Evolutionary conservation across 208 protist species (phyloP).

Genomic region (Trypanosomatidae sp.): DNA sequence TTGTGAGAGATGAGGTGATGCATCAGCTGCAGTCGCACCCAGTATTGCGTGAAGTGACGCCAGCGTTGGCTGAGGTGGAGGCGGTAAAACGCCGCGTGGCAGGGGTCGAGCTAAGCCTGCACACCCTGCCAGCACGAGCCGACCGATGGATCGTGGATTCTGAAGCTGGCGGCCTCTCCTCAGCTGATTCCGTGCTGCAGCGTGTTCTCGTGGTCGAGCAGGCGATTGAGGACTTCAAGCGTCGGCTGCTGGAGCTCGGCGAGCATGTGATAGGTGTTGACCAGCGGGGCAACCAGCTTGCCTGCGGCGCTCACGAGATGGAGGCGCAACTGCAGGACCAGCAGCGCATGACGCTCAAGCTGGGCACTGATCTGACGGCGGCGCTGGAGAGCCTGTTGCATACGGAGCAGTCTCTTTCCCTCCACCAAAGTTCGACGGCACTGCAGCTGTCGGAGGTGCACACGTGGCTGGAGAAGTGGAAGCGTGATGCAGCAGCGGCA

Average conservation of each 20-base stretch:
- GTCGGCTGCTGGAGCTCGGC: constrained; percentile 25
- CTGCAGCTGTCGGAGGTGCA: constrained; percentile 15
- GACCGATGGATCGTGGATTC: constrained; percentile 4
- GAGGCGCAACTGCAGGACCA: constrained; percentile 20
- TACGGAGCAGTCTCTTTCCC: constrained; percentile 22
- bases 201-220: constrained; percentile 17
- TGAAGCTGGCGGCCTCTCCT: background rate
- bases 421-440: constrained; percentile 1
- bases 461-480: constrained; percentile 3
- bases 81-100: constrained; percentile 49
- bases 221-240: constrained; percentile 23
- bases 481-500: background rate
- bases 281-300: constrained; percentile 15
- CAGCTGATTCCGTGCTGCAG: background rate
- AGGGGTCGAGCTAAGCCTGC: constrained; percentile 30
- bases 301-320: constrained; percentile 9
- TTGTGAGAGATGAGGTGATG: constrained; percentile 21
- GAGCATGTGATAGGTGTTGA: constrained; percentile 20
- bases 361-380: constrained; percentile 33
- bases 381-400: constrained; percentile 31
- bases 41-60: constrained; percentile 28
- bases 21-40: constrained; percentile 18
- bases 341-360: constrained; percentile 19
- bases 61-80: constrained; percentile 47
- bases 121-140: constrained; percentile 6